Evolutionary conservation across 176 grass and related monocot species (phyloP).

Genomic region (Triticum timopheevii): DNA sequence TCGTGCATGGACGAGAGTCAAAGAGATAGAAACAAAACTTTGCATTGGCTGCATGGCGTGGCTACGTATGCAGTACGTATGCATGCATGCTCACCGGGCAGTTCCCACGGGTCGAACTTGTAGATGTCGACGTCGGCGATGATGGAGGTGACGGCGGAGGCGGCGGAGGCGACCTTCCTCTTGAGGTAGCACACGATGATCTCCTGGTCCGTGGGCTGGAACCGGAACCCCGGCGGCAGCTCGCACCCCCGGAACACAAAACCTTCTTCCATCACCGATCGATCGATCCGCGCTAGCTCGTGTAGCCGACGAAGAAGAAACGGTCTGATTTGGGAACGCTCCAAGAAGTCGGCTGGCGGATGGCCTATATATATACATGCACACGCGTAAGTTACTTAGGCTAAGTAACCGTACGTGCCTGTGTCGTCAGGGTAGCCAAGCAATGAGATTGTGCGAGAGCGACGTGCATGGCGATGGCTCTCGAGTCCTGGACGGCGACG

Average conservation of each 20-base stretch:
- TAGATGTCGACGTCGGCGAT: slow-evolving; percentile 55
- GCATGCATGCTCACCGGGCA: slow-evolving; percentile 26
- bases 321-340: neutral
- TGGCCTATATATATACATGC: neutral
- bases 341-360: neutral
- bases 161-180: slow-evolving; percentile 29
- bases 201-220: slow-evolving; percentile 98
- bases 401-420: neutral
- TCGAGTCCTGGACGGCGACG: neutral
- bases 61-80: neutral
- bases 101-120: slow-evolving; percentile 56
- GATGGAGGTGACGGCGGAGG: slow-evolving; percentile 38
- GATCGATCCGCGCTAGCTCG: neutral
- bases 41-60: neutral
- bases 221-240: slow-evolving; percentile 88
- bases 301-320: neutral
- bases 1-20: neutral
- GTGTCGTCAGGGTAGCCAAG: neutral
- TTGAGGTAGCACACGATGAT: slow-evolving; percentile 47
- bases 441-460: neutral
- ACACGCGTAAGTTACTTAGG: neutral
- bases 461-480: neutral
- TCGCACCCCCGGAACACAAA: slow-evolving; percentile 34
- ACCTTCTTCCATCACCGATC: slow-evolving; percentile 18
- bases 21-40: no score